Conservation (phyloP, 2,329 filamentous ascomycete genomes). For the Metarhizium anisopliae region DNA sequence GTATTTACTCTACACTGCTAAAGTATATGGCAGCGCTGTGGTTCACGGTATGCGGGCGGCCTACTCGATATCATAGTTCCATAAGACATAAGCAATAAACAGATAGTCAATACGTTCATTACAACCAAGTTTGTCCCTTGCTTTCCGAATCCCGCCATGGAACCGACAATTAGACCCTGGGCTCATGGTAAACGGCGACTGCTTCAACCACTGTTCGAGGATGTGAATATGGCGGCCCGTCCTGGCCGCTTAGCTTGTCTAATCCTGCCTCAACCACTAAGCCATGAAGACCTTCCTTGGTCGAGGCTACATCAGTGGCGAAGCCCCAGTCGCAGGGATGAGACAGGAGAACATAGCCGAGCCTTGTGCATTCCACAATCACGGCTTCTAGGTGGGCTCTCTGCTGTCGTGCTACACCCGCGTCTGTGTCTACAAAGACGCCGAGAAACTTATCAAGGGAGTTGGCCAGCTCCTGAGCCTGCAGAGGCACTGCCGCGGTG, state of each 20-base stretch:
- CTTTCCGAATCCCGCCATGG: too few relatives aligned
- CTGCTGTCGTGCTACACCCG: neutral
- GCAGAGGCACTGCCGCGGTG: slow-evolving; percentile 18
- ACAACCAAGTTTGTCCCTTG: too few relatives aligned
- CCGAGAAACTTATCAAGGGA: slow-evolving; percentile 13
- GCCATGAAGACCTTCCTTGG: neutral
- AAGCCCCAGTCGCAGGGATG: slow-evolving; percentile 31
- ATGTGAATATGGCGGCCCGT: slow-evolving; percentile 14
- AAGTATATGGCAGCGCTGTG: too few relatives aligned
- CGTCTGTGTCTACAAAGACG: slow-evolving; percentile 17
- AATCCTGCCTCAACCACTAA: slow-evolving; percentile 21
- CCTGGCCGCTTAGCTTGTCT: slow-evolving; percentile 16
- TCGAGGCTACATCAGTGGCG: slow-evolving; percentile 11
- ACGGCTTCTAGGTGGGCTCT: slow-evolving; percentile 22
- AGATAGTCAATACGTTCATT: too few relatives aligned
- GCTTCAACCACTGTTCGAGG: slow-evolving; percentile 13
- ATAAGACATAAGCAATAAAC: too few relatives aligned
- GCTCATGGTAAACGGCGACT: too few relatives aligned
- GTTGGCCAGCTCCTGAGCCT: slow-evolving; percentile 19
- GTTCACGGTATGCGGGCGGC: too few relatives aligned
- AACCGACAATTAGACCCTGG: too few relatives aligned
- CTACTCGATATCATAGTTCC: too few relatives aligned
- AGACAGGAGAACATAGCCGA: slow-evolving; percentile 33
- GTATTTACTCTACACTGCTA: too few relatives aligned
- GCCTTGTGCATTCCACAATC: slow-evolving; percentile 28